Conservation (phyloP, 2,329 filamentous ascomycete genomes). For the Chaetothyriales sp. region DNA sequence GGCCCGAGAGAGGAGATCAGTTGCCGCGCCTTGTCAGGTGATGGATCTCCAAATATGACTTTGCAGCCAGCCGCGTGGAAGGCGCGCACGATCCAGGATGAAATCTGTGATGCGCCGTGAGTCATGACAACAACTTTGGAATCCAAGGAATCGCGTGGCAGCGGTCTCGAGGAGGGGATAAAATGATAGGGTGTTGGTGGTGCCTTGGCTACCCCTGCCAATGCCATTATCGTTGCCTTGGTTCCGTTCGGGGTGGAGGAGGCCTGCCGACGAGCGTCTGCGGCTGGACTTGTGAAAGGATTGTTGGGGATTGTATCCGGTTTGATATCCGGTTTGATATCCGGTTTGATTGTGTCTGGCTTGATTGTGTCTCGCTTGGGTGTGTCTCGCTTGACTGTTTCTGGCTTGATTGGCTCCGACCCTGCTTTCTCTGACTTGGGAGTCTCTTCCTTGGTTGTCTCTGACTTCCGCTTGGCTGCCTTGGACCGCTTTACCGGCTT, state of each 20-base stretch:
- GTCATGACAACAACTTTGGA: constrained; percentile 15
- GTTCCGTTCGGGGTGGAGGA: neutral
- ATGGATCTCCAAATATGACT: constrained; percentile 30
- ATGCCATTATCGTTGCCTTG: neutral
- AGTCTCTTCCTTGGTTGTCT: neutral
- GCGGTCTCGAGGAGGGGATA: neutral
- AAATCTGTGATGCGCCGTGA: constrained; percentile 29
- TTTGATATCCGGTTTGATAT: too few relatives aligned
- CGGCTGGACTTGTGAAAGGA: neutral
- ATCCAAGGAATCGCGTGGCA: constrained; percentile 10
- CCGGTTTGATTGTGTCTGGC: too few relatives aligned
- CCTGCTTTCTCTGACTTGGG: too few relatives aligned
- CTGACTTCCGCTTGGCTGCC: neutral
- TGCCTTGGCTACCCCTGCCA: neutral
- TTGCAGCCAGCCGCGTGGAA: constrained; percentile 27
- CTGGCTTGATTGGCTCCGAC: too few relatives aligned
- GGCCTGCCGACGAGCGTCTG: neutral
- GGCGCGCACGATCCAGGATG: constrained; percentile 27
- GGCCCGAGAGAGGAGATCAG: constrained; percentile 12
- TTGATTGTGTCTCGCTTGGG: too few relatives aligned
- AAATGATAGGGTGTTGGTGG: neutral
- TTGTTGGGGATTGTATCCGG: neutral
- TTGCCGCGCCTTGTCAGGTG: constrained; percentile 13
- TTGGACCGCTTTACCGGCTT: neutral
- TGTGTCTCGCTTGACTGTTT: too few relatives aligned